Evolutionary conservation across 768 basidiomycete genomes (phyloP), one percentile per base, ranked within the genome.

Genomic region (Amanita rimosa): DNA sequence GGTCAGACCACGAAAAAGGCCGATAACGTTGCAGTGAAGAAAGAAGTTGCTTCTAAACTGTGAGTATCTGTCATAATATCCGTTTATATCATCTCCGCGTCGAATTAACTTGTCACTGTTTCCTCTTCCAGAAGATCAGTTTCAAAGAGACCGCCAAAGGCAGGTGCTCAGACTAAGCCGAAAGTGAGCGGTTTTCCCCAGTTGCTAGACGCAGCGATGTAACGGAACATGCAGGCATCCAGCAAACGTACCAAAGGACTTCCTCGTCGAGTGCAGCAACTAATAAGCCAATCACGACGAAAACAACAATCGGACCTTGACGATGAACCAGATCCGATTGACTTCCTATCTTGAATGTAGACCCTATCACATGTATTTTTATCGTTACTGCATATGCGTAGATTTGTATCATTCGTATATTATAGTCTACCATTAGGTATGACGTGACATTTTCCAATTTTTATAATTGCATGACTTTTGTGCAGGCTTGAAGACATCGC

Each of bases 311-410:
- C 65, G 24, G 57, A 57, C 1, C 54, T 65, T 26, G 67, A 67
- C 37, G 63, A 65, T 49, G 73, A 71, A 46, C 66, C 70, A 6
- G 73, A 74, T 49, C 70, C 71, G 24, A 62, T 74, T 40, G 71
- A 74, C 52, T 74, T 71, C 52, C 59, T 74, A 31, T 66, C 69
- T 27, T 72, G 58, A 72, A 17, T 10, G 24, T 22, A 34, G 13
- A 21, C 22, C 6, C 4, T 37, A 4, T 35, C 19, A 10, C 33
- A 36, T 39, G 41, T 48, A 48, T 42, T 41, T 37, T 41, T 46
- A 40, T 47, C 35, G 22, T 26, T 39, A 24, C 35, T 33, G n/a
- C 17, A 45, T 33, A 13, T n/a, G 22, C 8, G 16, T 46, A 17
- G 36, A 22, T 47, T 38, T 47, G 46, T 37, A 47, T 47, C 46